Base-by-base conservation (phyloP, 768 basidiomycete genomes). In the Suillus luteus region DNA sequence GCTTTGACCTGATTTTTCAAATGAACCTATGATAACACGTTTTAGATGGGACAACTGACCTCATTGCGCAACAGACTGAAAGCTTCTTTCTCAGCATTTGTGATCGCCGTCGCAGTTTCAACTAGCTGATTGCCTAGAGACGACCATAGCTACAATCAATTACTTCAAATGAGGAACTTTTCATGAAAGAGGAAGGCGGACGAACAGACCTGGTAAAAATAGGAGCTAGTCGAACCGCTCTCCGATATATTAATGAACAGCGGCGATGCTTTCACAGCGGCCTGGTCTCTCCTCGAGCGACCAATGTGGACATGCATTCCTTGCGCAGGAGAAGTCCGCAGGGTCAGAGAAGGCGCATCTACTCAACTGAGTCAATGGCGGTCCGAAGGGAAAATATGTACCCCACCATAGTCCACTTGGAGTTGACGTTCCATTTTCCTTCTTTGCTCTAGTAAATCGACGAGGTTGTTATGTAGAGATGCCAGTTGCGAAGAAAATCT, bases 291-390 rank as follows among this genome's bases (percentile, higher is more conserved):
- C 73, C 86, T 92, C 6, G 82, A 77, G 67, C 82, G 85, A 33
- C 82, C 79, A 33, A 94, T 76, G 66, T 93, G 92, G 48, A 93
- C 82, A 71, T 91, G 89, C 81, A 88, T 85, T 6, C 93, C 93
- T 51, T 87, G 85, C 11, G 82, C 81, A 19, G 86, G 82, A 1
- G 84, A 88, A 31, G 86, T 84, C 44, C 91, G 86, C 52, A 95
- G 79, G 14, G 90, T 87, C 65, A 94, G 70, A 14, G 92, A 92
- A 27, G 89, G 86, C 1, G 87, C 84, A 75, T 79, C 92, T 94
- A 59, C 11, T 55, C 62, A 40, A 60, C 37, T 46, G 22, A 37
- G 38, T 52, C 37, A 40, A 35, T 19, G 22, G 11, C 48, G 60
- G 27, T 19, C 48, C 11, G 54, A n/a, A 11, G 35, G 17, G 27